Conservation (phyloP, 208 protist genomes). For the Trypanosoma conorhini region DNA sequence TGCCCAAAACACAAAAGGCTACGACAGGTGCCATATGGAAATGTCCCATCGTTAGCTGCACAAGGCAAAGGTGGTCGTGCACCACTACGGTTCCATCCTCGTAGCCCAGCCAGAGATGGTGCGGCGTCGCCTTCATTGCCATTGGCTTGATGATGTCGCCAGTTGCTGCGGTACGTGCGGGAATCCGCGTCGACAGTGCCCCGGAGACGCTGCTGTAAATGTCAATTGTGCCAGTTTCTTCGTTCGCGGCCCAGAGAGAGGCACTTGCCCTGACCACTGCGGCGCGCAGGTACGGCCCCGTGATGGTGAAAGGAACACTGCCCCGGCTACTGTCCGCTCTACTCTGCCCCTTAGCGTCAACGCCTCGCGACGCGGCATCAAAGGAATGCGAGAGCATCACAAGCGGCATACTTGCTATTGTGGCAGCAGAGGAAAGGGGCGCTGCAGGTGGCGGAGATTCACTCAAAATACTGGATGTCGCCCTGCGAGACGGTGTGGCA, state of each 20-base stretch:
- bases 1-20: slow-evolving; percentile 36
- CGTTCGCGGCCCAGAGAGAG: slow-evolving; percentile 65
- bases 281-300: slow-evolving; percentile 41
- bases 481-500: neutral
- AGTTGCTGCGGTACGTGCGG: slow-evolving; percentile 10
- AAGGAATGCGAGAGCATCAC: neutral
- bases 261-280: slow-evolving; percentile 38
- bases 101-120: slow-evolving; percentile 82
- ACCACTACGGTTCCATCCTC: slow-evolving; percentile 70
- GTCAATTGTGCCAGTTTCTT: slow-evolving; percentile 44
- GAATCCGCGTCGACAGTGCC: slow-evolving; percentile 32
- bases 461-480: neutral
- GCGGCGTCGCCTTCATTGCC: slow-evolving; percentile 46
- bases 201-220: slow-evolving; percentile 72
- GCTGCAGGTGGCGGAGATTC: neutral
- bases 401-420: neutral
- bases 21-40: slow-evolving; percentile 59
- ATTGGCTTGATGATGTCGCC: slow-evolving; percentile 15
- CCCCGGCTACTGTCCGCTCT: slow-evolving; percentile 12
- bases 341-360: neutral
- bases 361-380: neutral
- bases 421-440: neutral
- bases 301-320: slow-evolving; percentile 42
- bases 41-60: slow-evolving; percentile 48
- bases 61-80: slow-evolving; percentile 78